These are phyloP conservation scores for Calcarisporium arbuscula DNA, from an alignment of 2,329 filamentous ascomycete species.

Conservation along the genomic window DNA sequence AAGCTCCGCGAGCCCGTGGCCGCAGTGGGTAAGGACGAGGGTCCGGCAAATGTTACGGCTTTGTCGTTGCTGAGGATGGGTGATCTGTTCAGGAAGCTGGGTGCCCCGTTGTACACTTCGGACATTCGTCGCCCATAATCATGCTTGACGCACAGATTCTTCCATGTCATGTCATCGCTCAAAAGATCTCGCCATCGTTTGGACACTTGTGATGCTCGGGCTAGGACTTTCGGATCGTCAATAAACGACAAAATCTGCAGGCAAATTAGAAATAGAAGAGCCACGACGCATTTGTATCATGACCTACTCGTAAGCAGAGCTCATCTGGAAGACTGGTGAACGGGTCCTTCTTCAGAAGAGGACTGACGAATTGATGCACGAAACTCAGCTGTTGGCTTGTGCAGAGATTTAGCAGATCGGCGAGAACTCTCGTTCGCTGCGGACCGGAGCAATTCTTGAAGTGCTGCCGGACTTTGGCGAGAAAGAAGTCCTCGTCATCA, in stretches of 20 bases:
- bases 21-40: slow-evolving; percentile 29
- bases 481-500: slow-evolving; percentile 76
- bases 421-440: slow-evolving; percentile 74
- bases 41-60: slow-evolving; percentile 39
- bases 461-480: slow-evolving; percentile 70
- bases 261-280: not conserved
- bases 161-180: slow-evolving; percentile 97
- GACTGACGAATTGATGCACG: slow-evolving; percentile 92
- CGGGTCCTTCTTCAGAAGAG: slow-evolving; percentile 89
- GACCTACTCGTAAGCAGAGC: slow-evolving; percentile 74
- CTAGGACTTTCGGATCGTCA: slow-evolving; percentile 90
- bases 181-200: slow-evolving; percentile 87
- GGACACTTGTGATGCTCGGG: slow-evolving; percentile 92
- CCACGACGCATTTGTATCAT: not conserved
- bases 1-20: slow-evolving; percentile 44
- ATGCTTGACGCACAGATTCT: slow-evolving; percentile 92
- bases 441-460: slow-evolving; percentile 72
- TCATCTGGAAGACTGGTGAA: slow-evolving; percentile 91
- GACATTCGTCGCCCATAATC: slow-evolving; percentile 65
- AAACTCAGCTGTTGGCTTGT: slow-evolving; percentile 94
- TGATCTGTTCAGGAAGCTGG: slow-evolving; percentile 21
- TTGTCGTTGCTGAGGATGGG: slow-evolving; percentile 23
- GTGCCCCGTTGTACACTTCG: slow-evolving; percentile 35
- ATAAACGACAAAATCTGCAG: slow-evolving; percentile 86
- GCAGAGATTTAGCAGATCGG: slow-evolving; percentile 86